phyloP scores from a whole-genome alignment of 2,329 filamentous ascomycete species.

The Aaosphaeria arxii region DNA sequence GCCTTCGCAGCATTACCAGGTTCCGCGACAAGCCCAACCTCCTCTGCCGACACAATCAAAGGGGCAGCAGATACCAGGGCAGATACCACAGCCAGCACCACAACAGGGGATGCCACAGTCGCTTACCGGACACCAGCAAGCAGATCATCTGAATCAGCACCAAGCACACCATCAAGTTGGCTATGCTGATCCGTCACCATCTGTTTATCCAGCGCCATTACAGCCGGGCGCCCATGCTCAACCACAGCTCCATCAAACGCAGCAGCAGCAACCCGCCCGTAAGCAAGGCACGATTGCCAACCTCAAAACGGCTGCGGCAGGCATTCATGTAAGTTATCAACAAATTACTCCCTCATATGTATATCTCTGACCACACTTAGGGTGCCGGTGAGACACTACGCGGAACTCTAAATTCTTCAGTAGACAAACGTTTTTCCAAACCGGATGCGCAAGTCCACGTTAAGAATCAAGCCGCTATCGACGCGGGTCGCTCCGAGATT shows the following conservation, averaged over 20 bases:
- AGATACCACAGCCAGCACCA: neutral
- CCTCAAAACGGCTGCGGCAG: conserved; percentile 30
- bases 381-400: conserved; percentile 35
- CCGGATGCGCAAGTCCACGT: conserved; percentile 23
- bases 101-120: neutral
- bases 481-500: conserved; percentile 29
- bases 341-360: conserved; percentile 5
- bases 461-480: conserved; percentile 31
- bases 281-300: conserved; percentile 29
- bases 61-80: neutral
- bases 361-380: conserved; percentile 9
- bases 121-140: neutral
- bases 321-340: conserved; percentile 29
- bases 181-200: conserved; percentile 8
- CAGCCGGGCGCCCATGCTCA: conserved; percentile 15
- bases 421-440: conserved; percentile 26
- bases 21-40: neutral
- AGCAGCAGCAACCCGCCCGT: conserved; percentile 1
- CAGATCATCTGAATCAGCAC: conserved; percentile 13
- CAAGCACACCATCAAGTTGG: conserved; percentile 12
- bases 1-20: conserved; percentile 6
- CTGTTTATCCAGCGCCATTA: conserved; percentile 17
- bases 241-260: conserved; percentile 11
- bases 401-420: conserved; percentile 30
- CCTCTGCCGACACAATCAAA: neutral